These are phyloP conservation scores for Colletotrichum truncatum DNA, from an alignment of 2,329 filamentous ascomycete genomes.

Conservation along the genomic window DNA sequence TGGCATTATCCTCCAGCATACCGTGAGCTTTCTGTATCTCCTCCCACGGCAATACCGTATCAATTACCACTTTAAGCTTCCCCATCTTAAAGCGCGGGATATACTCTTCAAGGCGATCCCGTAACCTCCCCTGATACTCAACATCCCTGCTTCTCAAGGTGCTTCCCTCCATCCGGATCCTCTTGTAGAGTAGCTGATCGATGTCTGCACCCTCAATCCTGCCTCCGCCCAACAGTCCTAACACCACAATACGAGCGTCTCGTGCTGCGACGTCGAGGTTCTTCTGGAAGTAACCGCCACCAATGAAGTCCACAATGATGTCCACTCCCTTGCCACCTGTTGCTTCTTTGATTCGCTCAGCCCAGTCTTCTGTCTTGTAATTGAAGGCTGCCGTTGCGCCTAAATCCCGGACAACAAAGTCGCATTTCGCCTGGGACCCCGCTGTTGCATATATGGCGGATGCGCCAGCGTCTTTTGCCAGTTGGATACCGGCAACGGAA, in stretches of 20 bases:
- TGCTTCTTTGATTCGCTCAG: slow-evolving; percentile 72
- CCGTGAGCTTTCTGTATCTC: slow-evolving; percentile 77
- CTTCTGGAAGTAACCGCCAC: slow-evolving; percentile 79
- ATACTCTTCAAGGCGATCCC: slow-evolving; percentile 80
- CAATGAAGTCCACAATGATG: slow-evolving; percentile 87
- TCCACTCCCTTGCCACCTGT: slow-evolving; percentile 85
- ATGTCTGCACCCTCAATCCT: slow-evolving; percentile 80
- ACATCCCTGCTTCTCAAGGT: slow-evolving; percentile 82
- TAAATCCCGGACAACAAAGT: slow-evolving; percentile 78
- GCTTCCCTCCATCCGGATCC: slow-evolving; percentile 83
- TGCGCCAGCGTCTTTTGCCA: slow-evolving; percentile 74
- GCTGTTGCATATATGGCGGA: slow-evolving; percentile 82
- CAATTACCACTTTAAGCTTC: slow-evolving; percentile 79
- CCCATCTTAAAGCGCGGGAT: slow-evolving; percentile 79
- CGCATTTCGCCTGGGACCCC: slow-evolving; percentile 80
- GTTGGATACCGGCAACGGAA: slow-evolving; percentile 87
- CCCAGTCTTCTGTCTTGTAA: slow-evolving; percentile 83
- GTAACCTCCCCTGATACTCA: slow-evolving; percentile 80
- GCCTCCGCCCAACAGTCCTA: slow-evolving; percentile 78
- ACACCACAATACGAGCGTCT: slow-evolving; percentile 79
- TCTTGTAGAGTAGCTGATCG: slow-evolving; percentile 76
- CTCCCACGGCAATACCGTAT: slow-evolving; percentile 85
- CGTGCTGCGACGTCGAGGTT: slow-evolving; percentile 80
- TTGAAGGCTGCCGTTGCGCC: slow-evolving; percentile 86
- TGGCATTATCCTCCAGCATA: slow-evolving; percentile 76